Conservation (phyloP, 1,284 basidiomycete species). For the Ceratobasidium sp. region DNA sequence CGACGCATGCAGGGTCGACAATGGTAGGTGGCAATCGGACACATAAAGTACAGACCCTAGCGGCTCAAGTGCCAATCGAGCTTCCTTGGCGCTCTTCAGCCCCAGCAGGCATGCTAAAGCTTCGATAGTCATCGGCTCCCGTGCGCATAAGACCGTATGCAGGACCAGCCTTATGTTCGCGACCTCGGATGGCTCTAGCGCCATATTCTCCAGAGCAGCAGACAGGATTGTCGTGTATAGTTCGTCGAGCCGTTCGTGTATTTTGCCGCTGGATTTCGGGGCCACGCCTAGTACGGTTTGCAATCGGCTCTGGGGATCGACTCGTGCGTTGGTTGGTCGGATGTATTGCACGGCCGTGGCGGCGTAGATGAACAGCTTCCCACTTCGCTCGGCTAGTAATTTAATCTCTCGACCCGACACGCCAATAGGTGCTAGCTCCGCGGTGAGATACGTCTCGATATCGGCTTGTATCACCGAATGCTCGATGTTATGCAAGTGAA, state of each 20-base stretch:
- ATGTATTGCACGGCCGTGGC: slow-evolving; percentile 18
- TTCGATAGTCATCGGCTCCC: not conserved
- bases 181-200: not conserved
- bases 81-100: not conserved
- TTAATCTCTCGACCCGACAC: slow-evolving; percentile 8
- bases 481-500: slow-evolving; percentile 45
- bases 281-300: not conserved
- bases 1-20: slow-evolving; percentile 28
- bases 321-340: not conserved
- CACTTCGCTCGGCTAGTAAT: slow-evolving; percentile 21
- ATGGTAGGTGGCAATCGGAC: not conserved
- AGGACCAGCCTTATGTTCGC: not conserved
- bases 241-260: not conserved
- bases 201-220: not conserved
- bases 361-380: slow-evolving; percentile 41
- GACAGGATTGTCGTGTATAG: not conserved
- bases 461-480: slow-evolving; percentile 40
- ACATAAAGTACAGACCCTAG: slow-evolving; percentile 21
- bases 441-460: slow-evolving; percentile 35
- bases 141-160: slow-evolving; percentile 17
- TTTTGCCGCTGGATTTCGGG: not conserved
- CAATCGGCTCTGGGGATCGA: not conserved
- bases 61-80: not conserved
- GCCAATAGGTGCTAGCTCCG: slow-evolving; percentile 3
- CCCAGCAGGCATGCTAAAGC: not conserved